These are phyloP conservation scores for Fusarium algeriense DNA, from an alignment of 2,329 filamentous ascomycete species.

Conservation along the genomic window DNA sequence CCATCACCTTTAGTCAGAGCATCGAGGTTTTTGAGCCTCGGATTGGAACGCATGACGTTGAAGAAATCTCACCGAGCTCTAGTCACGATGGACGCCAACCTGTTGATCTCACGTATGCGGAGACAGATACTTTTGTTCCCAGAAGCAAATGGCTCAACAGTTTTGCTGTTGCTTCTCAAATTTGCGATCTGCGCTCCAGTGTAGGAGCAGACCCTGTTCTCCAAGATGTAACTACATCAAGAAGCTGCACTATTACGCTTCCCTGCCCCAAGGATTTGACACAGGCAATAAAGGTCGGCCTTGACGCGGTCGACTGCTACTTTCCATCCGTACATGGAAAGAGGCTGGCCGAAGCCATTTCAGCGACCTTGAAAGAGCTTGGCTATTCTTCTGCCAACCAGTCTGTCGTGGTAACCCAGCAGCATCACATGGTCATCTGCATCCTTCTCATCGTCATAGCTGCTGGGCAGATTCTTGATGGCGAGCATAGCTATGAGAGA, in stretches of 20 bases:
- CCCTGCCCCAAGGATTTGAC: background rate
- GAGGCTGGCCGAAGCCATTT: background rate
- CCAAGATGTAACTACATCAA: background rate
- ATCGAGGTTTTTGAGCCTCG: background rate
- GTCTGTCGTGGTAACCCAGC: background rate
- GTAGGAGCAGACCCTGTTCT: background rate
- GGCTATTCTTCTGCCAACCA: background rate
- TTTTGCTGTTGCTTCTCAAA: background rate
- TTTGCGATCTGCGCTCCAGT: background rate
- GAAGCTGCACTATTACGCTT: background rate
- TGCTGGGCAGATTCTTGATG: background rate
- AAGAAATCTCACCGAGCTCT: background rate
- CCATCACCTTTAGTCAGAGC: background rate
- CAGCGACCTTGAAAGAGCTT: background rate
- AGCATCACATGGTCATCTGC: background rate
- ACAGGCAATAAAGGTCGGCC: background rate
- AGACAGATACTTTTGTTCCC: background rate
- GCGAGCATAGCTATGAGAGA: rapidly evolving
- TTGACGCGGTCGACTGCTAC: background rate
- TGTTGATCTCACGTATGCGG: background rate
- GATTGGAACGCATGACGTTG: background rate
- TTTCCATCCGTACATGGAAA: background rate
- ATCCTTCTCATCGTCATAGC: background rate
- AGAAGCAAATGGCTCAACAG: background rate
- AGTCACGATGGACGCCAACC: background rate